Conservation (phyloP, 2,329 filamentous ascomycete species). For the Torrubiella hemipterigena region DNA sequence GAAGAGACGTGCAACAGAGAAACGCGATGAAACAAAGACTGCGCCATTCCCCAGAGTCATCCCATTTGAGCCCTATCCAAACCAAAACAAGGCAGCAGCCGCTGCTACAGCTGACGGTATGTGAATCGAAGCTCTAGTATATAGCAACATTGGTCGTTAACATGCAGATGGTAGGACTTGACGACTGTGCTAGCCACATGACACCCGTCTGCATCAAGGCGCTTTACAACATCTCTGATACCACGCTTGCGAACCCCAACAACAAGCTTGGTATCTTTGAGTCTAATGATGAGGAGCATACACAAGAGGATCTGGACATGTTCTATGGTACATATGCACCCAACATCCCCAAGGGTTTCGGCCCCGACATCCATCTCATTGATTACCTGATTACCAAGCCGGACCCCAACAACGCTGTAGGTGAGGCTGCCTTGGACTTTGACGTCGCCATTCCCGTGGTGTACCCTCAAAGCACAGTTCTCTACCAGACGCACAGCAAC, state of each 20-base stretch:
- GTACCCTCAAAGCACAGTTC: conserved; percentile 33
- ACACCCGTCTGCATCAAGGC: conserved; percentile 42
- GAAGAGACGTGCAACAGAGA: too few relatives aligned
- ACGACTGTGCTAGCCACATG: conserved; percentile 38
- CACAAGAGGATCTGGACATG: conserved; percentile 31
- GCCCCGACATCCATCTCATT: conserved; percentile 6
- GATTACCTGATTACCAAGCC: conserved; percentile 7
- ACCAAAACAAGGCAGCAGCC: neutral
- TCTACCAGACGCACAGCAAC: conserved; percentile 17
- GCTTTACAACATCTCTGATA: conserved; percentile 26
- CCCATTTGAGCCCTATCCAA: conserved; percentile 2
- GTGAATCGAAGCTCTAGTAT: neutral
- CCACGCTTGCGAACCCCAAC: conserved; percentile 15
- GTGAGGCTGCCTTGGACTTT: conserved; percentile 36
- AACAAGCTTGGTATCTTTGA: conserved; percentile 41
- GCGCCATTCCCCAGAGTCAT: too few relatives aligned
- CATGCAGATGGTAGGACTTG: too few relatives aligned
- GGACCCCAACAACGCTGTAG: conserved; percentile 12
- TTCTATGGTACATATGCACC: conserved; percentile 29
- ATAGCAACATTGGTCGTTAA: conserved; percentile 1
- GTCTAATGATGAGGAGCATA: conserved; percentile 37
- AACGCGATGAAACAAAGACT: neutral
- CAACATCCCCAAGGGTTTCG: conserved; percentile 6
- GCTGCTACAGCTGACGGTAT: conserved; percentile 2
- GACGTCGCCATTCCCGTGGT: conserved; percentile 35